Evolutionary conservation across 2,329 filamentous ascomycete genomes (phyloP).

Genomic region (Nakataea oryzae): DNA sequence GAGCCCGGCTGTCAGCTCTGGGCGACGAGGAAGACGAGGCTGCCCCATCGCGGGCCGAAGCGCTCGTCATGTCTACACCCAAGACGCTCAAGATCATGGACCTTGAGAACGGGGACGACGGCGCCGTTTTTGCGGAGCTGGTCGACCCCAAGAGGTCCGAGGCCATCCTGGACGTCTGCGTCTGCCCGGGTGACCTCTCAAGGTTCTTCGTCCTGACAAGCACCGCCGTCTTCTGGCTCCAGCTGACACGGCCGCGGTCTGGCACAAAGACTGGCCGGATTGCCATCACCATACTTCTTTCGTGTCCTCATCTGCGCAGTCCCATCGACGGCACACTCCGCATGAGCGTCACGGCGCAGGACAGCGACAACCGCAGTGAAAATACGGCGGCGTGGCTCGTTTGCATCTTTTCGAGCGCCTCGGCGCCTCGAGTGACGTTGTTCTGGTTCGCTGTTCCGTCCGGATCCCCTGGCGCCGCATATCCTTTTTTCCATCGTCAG

Average conservation of each 20-base stretch:
- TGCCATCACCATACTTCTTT: conserved; percentile 21
- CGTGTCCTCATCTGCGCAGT: conserved; percentile 32
- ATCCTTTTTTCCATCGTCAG: conserved; percentile 12
- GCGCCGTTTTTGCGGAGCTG: conserved; percentile 7
- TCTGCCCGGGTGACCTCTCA: conserved; percentile 31
- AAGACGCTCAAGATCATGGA: conserved; percentile 17
- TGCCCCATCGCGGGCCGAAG: background rate
- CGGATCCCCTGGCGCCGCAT: background rate
- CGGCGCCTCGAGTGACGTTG: conserved; percentile 11
- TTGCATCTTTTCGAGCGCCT: conserved; percentile 13
- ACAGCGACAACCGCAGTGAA: conserved; percentile 5
- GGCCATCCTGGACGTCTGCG: conserved; percentile 44
- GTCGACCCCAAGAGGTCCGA: conserved; percentile 20
- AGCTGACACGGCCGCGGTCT: conserved; percentile 15
- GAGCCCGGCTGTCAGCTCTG: background rate
- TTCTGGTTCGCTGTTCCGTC: conserved; percentile 15
- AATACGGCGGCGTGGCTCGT: conserved; percentile 11
- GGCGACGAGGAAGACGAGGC: background rate
- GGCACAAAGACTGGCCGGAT: background rate
- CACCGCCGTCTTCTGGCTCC: conserved; percentile 36
- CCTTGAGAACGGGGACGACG: conserved; percentile 4
- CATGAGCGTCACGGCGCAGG: conserved; percentile 22
- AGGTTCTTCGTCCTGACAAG: conserved; percentile 52
- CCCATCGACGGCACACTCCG: conserved; percentile 25
- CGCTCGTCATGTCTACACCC: conserved; percentile 17